Evolutionary conservation across 2,329 filamentous ascomycete species (phyloP).

Genomic region (Talaromyces sp.): DNA sequence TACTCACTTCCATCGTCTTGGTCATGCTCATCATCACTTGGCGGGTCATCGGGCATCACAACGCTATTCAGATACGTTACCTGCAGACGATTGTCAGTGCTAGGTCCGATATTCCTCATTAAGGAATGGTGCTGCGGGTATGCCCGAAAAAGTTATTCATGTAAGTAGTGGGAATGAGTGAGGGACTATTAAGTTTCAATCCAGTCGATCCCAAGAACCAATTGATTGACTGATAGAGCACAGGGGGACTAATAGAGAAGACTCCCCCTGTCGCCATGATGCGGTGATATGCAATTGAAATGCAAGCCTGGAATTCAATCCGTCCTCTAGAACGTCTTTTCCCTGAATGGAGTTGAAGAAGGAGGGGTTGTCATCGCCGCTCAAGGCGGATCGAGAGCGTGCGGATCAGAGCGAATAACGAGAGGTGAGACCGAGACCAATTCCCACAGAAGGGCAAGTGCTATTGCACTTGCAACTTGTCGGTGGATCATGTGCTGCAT

Average conservation of each 20-base stretch:
- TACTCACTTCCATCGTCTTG: background rate
- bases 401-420: slow-evolving; percentile 16
- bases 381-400: slow-evolving; percentile 18
- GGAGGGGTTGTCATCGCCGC: slow-evolving; percentile 14
- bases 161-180: background rate
- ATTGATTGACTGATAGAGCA: slow-evolving; percentile 2
- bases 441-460: slow-evolving; percentile 6
- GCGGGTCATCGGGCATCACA: slow-evolving; percentile 63
- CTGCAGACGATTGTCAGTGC: slow-evolving; percentile 38
- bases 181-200: slow-evolving; percentile 7
- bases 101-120: slow-evolving; percentile 11
- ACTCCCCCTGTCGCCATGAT: background rate
- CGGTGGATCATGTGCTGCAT: slow-evolving; percentile 4
- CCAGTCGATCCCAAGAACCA: background rate
- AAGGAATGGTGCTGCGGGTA: slow-evolving; percentile 15
- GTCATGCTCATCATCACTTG: slow-evolving; percentile 8
- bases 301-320: background rate
- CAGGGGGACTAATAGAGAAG: background rate
- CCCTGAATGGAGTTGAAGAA: background rate
- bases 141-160: slow-evolving; percentile 2
- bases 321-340: background rate
- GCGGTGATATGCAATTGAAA: background rate
- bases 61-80: slow-evolving; percentile 68
- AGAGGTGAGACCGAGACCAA: slow-evolving; percentile 3
- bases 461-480: slow-evolving; percentile 2